Percentiles rank a stretch among this genome's conserved stretches.
These are phyloP conservation scores for Pseudocohnilembus persalinus DNA, from an alignment of 169 alveolate species.

Conservation along the genomic window DNA sequence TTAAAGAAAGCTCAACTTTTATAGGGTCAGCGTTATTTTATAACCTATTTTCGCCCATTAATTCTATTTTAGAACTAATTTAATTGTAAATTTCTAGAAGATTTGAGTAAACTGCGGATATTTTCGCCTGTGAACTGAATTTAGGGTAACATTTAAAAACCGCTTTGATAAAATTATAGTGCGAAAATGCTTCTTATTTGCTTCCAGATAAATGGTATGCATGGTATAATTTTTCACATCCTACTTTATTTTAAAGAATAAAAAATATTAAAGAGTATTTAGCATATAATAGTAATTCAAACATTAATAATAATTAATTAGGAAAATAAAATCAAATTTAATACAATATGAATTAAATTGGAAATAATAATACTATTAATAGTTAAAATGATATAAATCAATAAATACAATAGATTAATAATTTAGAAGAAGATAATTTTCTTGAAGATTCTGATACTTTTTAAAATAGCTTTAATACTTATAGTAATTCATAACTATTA, in stretches of 20 bases:
- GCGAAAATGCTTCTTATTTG: conserved; percentile 66
- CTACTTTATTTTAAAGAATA: conserved; percentile 81
- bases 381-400: too few species aligned
- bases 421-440: too few species aligned
- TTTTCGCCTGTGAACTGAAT: conserved; percentile 78
- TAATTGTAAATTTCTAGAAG: conserved; percentile 61
- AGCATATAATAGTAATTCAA: too few species aligned
- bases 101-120: conserved; percentile 86
- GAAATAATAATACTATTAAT: too few species aligned
- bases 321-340: too few species aligned
- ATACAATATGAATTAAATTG: too few species aligned
- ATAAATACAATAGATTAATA: too few species aligned
- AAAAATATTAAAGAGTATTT: conserved; percentile 11
- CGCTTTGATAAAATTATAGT: conserved; percentile 69
- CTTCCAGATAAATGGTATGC: conserved; percentile 79
- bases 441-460: too few species aligned
- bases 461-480: too few species aligned
- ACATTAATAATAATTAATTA: too few species aligned
- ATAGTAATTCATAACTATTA: too few species aligned
- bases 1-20: conserved; percentile 65
- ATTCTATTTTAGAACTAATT: conserved; percentile 51
- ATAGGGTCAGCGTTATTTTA: conserved; percentile 67
- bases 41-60: conserved; percentile 57
- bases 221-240: conserved; percentile 89
- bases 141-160: conserved; percentile 63